Evolutionary conservation across 805 yeast species (phyloP).

Genomic region (Starmerella gropengiesseri): DNA sequence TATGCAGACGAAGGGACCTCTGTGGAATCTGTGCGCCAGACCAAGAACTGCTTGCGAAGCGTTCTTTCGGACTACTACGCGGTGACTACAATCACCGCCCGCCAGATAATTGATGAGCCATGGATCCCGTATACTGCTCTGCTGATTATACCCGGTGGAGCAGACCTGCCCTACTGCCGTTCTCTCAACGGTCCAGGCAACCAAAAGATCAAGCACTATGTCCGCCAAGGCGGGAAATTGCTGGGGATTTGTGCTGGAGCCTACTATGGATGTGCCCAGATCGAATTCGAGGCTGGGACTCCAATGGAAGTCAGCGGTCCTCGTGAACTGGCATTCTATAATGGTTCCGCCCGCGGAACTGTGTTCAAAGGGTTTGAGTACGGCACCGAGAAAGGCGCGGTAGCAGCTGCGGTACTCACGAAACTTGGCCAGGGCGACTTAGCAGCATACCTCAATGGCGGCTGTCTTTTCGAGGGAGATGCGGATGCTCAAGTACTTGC

Average conservation of each 20-base stretch:
- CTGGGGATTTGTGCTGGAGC: conserved; percentile 96
- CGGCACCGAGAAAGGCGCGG: conserved; percentile 64
- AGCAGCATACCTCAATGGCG: conserved; percentile 69
- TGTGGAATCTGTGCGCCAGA: conserved; percentile 72
- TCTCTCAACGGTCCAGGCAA: conserved; percentile 64
- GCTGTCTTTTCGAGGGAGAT: conserved; percentile 63
- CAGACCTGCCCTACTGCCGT: conserved; percentile 76
- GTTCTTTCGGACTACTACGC: conserved; percentile 82
- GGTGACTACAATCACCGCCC: conserved; percentile 57
- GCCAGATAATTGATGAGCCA: conserved; percentile 63
- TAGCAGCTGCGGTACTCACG: conserved; percentile 36
- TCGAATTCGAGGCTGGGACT: conserved; percentile 77
- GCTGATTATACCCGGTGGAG: conserved; percentile 91
- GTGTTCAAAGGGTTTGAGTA: conserved; percentile 74
- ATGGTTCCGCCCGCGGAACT: conserved; percentile 74
- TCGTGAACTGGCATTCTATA: conserved; percentile 70
- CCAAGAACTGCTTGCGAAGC: conserved; percentile 61
- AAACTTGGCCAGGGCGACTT: conserved; percentile 3
- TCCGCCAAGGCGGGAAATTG: conserved; percentile 67
- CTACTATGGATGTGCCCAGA: conserved; percentile 61
- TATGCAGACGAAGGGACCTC: conserved; percentile 78
- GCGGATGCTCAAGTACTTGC: conserved; percentile 64
- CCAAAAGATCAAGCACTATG: conserved; percentile 47
- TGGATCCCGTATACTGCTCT: conserved; percentile 75
- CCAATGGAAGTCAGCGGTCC: conserved; percentile 72